These are phyloP conservation scores for Coniophora puteana DNA, from an alignment of 1,284 basidiomycete genomes.

Conservation along the genomic window DNA sequence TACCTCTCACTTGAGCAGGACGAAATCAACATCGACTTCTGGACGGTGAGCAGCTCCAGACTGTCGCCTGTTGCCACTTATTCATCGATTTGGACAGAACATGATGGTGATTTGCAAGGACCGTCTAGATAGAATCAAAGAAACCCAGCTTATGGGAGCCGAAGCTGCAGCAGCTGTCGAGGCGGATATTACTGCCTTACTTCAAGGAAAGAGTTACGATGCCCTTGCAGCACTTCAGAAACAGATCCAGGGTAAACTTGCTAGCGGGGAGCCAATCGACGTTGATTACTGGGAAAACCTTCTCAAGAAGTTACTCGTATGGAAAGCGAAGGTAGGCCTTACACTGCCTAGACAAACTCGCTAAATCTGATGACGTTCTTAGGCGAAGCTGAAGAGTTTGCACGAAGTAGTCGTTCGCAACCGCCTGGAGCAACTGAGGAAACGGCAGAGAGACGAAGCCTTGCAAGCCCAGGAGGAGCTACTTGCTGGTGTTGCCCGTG, in stretches of 20 bases:
- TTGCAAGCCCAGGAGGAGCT: slow-evolving; percentile 90
- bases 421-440: slow-evolving; percentile 91
- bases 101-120: slow-evolving; percentile 98
- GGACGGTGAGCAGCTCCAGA: slow-evolving; percentile 67
- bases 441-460: slow-evolving; percentile 93
- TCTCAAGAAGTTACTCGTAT: slow-evolving; percentile 90
- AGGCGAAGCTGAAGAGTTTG: slow-evolving; percentile 88
- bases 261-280: slow-evolving; percentile 92
- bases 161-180: slow-evolving; percentile 78
- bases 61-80: slow-evolving; percentile 9
- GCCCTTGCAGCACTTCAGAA: slow-evolving; percentile 83
- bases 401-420: slow-evolving; percentile 97
- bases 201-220: slow-evolving; percentile 80
- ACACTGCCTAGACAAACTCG: background rate
- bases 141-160: slow-evolving; percentile 53
- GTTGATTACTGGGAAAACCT: slow-evolving; percentile 97
- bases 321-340: slow-evolving; percentile 86
- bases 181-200: slow-evolving; percentile 67
- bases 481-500: slow-evolving; percentile 71
- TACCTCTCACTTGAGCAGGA: slow-evolving; percentile 87
- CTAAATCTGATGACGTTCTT: slow-evolving; percentile 10
- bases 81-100: slow-evolving; percentile 47
- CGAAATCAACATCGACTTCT: slow-evolving; percentile 90
- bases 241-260: slow-evolving; percentile 85
- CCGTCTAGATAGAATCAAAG: slow-evolving; percentile 75